These are phyloP conservation scores for Alternaria burnsii DNA, from an alignment of 2,329 filamentous ascomycete species.

Conservation along the genomic window DNA sequence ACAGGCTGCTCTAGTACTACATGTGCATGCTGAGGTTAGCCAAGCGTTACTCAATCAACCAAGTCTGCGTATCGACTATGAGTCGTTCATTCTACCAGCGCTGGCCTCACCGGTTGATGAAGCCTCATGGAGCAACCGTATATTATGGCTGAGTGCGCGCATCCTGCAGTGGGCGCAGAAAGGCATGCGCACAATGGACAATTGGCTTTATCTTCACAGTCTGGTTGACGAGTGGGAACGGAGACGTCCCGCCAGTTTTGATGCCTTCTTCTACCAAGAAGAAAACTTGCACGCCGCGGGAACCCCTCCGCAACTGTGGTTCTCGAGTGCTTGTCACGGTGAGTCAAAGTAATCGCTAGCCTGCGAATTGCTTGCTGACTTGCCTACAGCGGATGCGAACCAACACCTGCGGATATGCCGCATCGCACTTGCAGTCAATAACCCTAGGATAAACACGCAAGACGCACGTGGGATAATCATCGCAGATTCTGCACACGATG, in stretches of 20 bases:
- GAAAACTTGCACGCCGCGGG: neutral
- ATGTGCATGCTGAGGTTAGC: conserved; percentile 29
- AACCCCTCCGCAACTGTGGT: conserved; percentile 29
- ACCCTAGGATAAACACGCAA: conserved; percentile 3
- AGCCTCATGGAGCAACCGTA: conserved; percentile 26
- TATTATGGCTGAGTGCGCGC: conserved; percentile 28
- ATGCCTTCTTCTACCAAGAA: conserved; percentile 25
- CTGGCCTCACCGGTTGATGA: conserved; percentile 19
- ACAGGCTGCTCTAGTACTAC: conserved; percentile 27
- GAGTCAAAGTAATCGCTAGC: neutral
- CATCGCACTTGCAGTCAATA: conserved; percentile 18
- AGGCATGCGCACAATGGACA: conserved; percentile 4
- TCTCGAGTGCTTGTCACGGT: conserved; percentile 25
- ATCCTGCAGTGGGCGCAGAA: conserved; percentile 25
- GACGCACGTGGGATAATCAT: neutral
- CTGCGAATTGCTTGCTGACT: conserved; percentile 1
- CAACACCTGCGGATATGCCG: conserved; percentile 28
- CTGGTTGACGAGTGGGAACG: conserved; percentile 32
- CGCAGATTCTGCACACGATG: neutral
- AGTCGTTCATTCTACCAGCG: conserved; percentile 12
- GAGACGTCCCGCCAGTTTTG: conserved; percentile 22
- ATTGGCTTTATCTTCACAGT: conserved; percentile 20
- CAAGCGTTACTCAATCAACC: conserved; percentile 20
- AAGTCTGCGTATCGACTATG: conserved; percentile 25
- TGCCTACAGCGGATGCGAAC: conserved; percentile 24